phyloP scores from a whole-genome alignment of 768 basidiomycete genomes.

The Hortiboletus flavorubellus region DNA sequence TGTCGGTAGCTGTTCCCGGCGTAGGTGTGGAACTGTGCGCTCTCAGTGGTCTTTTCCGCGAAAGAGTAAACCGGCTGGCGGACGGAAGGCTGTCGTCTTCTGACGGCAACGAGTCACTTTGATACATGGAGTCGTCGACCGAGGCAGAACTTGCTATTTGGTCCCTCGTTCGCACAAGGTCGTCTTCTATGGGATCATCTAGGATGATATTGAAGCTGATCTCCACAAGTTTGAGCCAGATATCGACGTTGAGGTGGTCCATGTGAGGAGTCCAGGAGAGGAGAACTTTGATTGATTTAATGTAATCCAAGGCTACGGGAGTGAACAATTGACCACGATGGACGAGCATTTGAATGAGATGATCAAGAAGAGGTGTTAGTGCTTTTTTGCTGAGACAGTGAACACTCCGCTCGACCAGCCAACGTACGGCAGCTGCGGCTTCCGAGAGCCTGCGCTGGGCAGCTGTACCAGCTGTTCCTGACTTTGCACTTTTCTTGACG shows the following conservation, averaged over 20 bases:
- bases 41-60: conserved; percentile 25
- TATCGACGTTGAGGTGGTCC: conserved; percentile 60
- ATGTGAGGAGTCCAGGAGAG: conserved; percentile 71
- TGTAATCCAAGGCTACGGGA: conserved; percentile 74
- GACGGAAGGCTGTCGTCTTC: conserved; percentile 33
- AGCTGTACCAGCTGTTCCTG: conserved; percentile 40
- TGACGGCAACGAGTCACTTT: conserved; percentile 30
- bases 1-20: conserved; percentile 16
- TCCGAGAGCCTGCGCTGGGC: conserved; percentile 62
- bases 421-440: conserved; percentile 64
- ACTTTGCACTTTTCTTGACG: conserved; percentile 40
- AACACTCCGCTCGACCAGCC: conserved; percentile 65
- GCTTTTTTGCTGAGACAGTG: conserved; percentile 53
- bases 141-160: conserved; percentile 15
- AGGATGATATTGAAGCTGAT: conserved; percentile 78
- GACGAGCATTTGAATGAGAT: conserved; percentile 60
- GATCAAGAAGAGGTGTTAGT: conserved; percentile 54
- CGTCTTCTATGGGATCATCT: conserved; percentile 46
- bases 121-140: conserved; percentile 31
- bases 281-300: conserved; percentile 69
- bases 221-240: conserved; percentile 68
- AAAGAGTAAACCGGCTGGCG: conserved; percentile 16
- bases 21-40: conserved; percentile 23
- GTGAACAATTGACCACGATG: conserved; percentile 50
- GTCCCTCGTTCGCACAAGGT: conserved; percentile 26